phyloP scores from a whole-genome alignment of 2,329 filamentous ascomycete genomes.

The Botrytis tulipae region DNA sequence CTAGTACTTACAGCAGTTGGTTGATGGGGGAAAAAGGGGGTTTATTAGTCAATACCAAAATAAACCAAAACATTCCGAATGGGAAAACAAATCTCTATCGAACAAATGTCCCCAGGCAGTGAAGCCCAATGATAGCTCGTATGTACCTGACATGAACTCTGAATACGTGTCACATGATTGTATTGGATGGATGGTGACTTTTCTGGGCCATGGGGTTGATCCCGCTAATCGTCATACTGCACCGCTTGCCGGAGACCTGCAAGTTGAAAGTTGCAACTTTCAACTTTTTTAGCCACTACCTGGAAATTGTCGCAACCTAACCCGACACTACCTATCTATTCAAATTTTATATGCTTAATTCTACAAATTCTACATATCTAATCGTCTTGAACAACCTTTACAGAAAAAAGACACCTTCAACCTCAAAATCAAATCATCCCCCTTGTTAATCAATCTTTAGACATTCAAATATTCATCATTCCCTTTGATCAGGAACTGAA shows the following conservation, averaged over 20 bases:
- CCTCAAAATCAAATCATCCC: background rate
- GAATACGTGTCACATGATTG: constrained; percentile 3
- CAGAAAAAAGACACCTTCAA: background rate
- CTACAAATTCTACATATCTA: background rate
- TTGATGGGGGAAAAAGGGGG: background rate
- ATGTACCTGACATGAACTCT: constrained; percentile 9
- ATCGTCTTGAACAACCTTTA: background rate
- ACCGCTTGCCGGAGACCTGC: constrained; percentile 4
- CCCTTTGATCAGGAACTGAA: constrained; percentile 1
- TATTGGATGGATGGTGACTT: background rate
- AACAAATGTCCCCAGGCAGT: background rate
- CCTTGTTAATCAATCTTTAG: background rate
- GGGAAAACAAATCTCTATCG: background rate
- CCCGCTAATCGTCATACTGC: constrained; percentile 10
- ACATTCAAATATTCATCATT: background rate
- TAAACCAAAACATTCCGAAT: background rate
- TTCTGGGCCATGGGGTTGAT: background rate
- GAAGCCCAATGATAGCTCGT: constrained; percentile 5
- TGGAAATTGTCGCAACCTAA: background rate
- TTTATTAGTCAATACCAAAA: background rate
- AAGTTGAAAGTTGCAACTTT: background rate
- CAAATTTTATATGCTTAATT: background rate
- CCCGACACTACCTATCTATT: background rate
- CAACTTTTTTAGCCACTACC: background rate
- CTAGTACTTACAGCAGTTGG: background rate